Base-by-base conservation (phyloP, 768 basidiomycete genomes). In the Kwoniella heveanensis region DNA sequence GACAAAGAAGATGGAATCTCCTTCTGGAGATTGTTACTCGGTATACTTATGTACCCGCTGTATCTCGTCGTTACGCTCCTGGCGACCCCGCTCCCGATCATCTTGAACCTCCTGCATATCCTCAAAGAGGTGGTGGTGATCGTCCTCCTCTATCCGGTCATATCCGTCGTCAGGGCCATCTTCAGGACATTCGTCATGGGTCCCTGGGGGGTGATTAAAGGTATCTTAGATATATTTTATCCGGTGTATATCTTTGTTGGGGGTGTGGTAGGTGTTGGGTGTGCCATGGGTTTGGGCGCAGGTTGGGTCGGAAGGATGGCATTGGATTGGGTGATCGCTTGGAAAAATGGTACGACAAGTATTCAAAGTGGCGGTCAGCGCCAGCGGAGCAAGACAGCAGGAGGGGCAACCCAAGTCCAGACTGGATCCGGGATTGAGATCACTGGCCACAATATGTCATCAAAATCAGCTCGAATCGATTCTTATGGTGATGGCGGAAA, bases 111-210 rank as follows among this genome's bases (percentile, higher is more conserved):
- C 81, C 71, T 91, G 88, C 56, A 91, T 73, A 57, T 90, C 80
- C 80, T 92, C 89, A 0, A 89, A 88, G 26, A 90, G 74, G 0
- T 90, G 88, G 67, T 91, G 87, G 0, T 88, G 88, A 44, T 91
- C 76, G 0, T 90, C 88, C 70, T 91, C 86, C 2, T 90, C 81
- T 72, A 91, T 88, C 91, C 90, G 89, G 78, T 92, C 90, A 0
- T 91, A 87, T 7, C 88, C 87, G 4, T 85, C 2, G 24, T 56
- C n/a, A 54, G 58, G 36, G 22, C 65, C 10, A 17, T 74, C 3
- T 54, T 54, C 13, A 26, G 57, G 22, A 61, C 69, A 1, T 72
- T 77, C 54, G 25, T 77, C 25, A 6, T 56, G 1, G 66, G 39
- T 27, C 75, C 75, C 3, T 52, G 65, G 48, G 37, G 54, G 1